These are phyloP conservation scores for Cladochytrium replicatum DNA, from an alignment of 192 early-diverging fungal genomes.

Conservation along the genomic window DNA sequence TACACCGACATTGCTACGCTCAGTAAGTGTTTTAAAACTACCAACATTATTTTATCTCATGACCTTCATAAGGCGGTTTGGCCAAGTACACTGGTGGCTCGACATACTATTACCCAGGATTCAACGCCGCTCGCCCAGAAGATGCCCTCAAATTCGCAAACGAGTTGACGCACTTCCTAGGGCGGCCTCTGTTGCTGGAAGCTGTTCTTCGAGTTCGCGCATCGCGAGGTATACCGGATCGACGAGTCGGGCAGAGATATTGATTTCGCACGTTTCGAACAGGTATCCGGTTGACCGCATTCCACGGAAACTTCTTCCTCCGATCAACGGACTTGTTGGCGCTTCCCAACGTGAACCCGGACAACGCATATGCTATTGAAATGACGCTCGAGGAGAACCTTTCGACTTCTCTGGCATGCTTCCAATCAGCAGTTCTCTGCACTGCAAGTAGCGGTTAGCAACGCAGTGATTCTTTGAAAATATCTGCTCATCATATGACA, in stretches of 20 bases:
- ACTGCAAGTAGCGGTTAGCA: constrained; percentile 66
- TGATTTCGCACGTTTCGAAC: not conserved
- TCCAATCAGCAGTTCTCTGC: constrained; percentile 91
- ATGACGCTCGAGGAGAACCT: constrained; percentile 64
- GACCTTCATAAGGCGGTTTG: constrained; percentile 38
- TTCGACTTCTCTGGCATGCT: constrained; percentile 67
- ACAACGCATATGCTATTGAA: constrained; percentile 84
- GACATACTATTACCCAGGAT: constrained; percentile 80
- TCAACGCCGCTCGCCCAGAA: constrained; percentile 70
- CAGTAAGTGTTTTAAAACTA: constrained; percentile 38
- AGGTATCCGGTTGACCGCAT: constrained; percentile 67
- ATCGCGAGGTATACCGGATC: constrained; percentile 56
- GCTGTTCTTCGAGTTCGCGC: constrained; percentile 89
- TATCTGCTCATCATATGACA: not conserved
- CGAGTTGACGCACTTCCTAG: constrained; percentile 73
- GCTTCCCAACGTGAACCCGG: constrained; percentile 85
- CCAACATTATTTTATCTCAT: constrained; percentile 2
- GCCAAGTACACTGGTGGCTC: constrained; percentile 85
- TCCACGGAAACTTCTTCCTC: constrained; percentile 97
- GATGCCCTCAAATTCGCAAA: constrained; percentile 74
- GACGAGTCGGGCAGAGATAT: too few species aligned
- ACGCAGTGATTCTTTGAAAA: constrained; percentile 5
- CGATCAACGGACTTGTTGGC: constrained; percentile 85
- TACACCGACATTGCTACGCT: constrained; percentile 85
- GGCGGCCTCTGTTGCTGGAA: constrained; percentile 73